phyloP scores from a whole-genome alignment of 1,139 yeast species.

The Hyphopichia fennica region DNA sequence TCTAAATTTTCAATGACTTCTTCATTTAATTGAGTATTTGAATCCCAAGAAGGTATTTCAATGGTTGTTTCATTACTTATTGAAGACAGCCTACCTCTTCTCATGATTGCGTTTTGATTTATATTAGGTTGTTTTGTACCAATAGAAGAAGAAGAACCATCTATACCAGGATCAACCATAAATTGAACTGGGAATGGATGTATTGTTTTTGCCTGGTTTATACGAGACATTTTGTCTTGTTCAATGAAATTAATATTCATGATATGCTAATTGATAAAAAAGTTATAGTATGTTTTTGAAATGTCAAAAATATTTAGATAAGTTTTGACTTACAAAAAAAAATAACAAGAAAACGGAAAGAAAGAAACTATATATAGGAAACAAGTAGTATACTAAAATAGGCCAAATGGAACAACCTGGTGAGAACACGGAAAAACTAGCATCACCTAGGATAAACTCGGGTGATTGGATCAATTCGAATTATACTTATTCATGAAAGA shows the following conservation, averaged over 20 bases:
- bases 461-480: background rate
- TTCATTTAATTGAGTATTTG: background rate
- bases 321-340: too few species aligned
- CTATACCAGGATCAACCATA: background rate
- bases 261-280: background rate
- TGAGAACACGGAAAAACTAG: background rate
- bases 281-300: too few species aligned
- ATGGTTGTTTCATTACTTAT: background rate
- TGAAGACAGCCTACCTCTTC: slow-evolving; percentile 2
- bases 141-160: background rate
- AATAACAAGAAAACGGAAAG: too few species aligned
- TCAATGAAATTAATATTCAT: background rate
- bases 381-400: too few species aligned
- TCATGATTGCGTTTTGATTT: background rate
- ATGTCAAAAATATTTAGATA: too few species aligned
- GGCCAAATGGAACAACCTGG: too few species aligned
- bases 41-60: slow-evolving; percentile 4
- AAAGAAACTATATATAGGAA: too few species aligned
- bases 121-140: background rate
- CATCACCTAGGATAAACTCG: background rate
- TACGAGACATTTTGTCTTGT: background rate
- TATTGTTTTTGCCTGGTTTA: slow-evolving; percentile 2
- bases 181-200: slow-evolving; percentile 4
- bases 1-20: slow-evolving; percentile 1
- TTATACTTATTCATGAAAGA: too few species aligned